Evolutionary conservation across 495 filamentous ascomycete species (phyloP), one percentile per base, ranked within the genome.

Genomic region (Penicillium odoratum): DNA sequence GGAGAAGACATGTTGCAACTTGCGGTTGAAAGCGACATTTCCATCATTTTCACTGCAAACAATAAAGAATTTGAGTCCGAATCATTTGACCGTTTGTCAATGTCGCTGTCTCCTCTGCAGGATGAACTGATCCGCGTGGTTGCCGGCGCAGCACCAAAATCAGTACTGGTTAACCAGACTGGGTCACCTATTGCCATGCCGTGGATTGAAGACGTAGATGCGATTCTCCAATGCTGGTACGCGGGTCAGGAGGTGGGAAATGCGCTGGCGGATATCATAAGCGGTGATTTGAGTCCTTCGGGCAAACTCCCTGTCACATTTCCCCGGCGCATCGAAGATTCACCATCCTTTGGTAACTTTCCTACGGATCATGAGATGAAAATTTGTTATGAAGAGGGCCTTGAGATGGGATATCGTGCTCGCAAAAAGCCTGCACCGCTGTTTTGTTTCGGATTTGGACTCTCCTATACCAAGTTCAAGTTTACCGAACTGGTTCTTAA

Each of bases 221-320:
- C 86, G 6, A 82, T 88, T 34, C 44, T 89, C 0, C 83, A 88
- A 65, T 84, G 79, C 1, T 89, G 85, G 85, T 84, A 83, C 47
- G 75, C 77, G 25, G 82, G 82, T 3, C 79, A 82, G 72, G 83
- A 83, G 51, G 74, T 73, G 1, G 85, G 84, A 0, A 72, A 73
- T 31, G 77, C 84, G 0, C 62, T 86, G 0, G 75, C 81, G 0
- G 69, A 75, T 6, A 62, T 88, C 9, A 69, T 89, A 3, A 85
- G 83, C 62, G 86, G 86, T 8, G 67, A 75, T 15, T 65, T 68
- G n/a, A 82, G 78, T 47, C 79, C 80, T 7, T 78, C 72, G 15
- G 80, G 80, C 21, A 74, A 75, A 21, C 64, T 82, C 11, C 74
- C 68, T 11, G 80, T 79, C 49, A 88, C 85, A 4, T 86, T 85